Evolutionary conservation across 2,329 filamentous ascomycete species (phyloP).

Genomic region (Colletotrichum aenigma): DNA sequence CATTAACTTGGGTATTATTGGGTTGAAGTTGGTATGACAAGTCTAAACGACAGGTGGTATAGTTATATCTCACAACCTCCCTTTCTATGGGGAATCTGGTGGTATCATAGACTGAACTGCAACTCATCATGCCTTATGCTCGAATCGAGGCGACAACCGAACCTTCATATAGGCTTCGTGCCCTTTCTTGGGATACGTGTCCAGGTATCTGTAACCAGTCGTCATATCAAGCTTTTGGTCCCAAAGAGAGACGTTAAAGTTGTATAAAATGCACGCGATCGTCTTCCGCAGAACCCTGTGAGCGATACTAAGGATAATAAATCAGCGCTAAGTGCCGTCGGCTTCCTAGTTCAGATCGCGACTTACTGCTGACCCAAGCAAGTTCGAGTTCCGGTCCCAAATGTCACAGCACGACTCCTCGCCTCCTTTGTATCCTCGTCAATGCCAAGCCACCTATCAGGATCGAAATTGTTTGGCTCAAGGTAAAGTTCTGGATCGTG

Average conservation of each 20-base stretch:
- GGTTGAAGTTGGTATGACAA: not conserved
- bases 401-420: not conserved
- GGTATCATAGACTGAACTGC: not conserved
- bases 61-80: not conserved
- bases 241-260: conserved; percentile 20
- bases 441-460: conserved; percentile 18
- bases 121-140: not conserved
- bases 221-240: not conserved
- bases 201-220: conserved; percentile 9
- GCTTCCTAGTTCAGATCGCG: not conserved
- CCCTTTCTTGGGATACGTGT: conserved; percentile 18
- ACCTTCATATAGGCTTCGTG: conserved; percentile 15
- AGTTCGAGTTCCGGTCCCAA: conserved; percentile 22
- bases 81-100: not conserved
- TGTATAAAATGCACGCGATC: conserved; percentile 14
- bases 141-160: not conserved
- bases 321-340: accelerated
- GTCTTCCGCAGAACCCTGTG: conserved; percentile 21
- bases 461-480: conserved; percentile 16
- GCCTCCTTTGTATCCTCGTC: not conserved
- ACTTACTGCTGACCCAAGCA: conserved; percentile 22
- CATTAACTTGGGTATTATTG: not conserved
- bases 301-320: not conserved
- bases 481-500: conserved; percentile 7
- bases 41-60: not conserved